Evolutionary conservation across 306 rosid genomes (phyloP), one percentile per base, ranked within the genome.

Genomic region (Lupinus albus): DNA sequence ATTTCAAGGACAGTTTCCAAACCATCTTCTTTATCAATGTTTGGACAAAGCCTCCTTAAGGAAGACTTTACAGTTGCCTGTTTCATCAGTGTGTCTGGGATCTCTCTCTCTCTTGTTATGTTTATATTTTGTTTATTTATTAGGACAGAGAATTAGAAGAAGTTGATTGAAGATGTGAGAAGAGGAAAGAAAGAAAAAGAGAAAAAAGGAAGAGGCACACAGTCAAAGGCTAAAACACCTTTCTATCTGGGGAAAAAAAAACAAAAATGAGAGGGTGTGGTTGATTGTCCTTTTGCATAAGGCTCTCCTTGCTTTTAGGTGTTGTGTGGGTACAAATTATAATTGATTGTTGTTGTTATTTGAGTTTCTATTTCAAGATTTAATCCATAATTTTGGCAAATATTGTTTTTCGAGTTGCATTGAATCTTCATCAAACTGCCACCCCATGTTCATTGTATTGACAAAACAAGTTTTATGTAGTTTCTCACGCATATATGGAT

Each of bases 1-100:
- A 93, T 91, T 82, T 93, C 97, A 1, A 92, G 93, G 64, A 93
- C 87, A 0, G 96, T 92, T 76, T 89, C 98, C 44, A 92, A 86
- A 55, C 93, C 91, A 81, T 92, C 98, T 35, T 89, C 98, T 74
- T 54, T 79, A 11, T 89, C 88, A 3, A 87, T 74, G 72, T 89
- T 92, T 7, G 96, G 98, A 80, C 96, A 89, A 12, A 89, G 88
- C 82, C 91, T 90, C 76, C 93, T 86, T 76, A 89, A 77, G 38
- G 67, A 67, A 28, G 68, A 41, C 72, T 62, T 51, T 73, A 77
- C 20, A 32, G 72, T 36, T 49, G 58, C 35, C 10, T 75, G 83
- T 71, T 82, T 82, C 86, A 82, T 80, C 65, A 61, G 59, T 41
- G 17, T 41, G 7, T 64, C 5, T 74, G 8, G 2, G 9, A 35